These are phyloP conservation scores for Alternaria gansuensis DNA, from an alignment of 2,329 filamentous ascomycete genomes.

Conservation along the genomic window DNA sequence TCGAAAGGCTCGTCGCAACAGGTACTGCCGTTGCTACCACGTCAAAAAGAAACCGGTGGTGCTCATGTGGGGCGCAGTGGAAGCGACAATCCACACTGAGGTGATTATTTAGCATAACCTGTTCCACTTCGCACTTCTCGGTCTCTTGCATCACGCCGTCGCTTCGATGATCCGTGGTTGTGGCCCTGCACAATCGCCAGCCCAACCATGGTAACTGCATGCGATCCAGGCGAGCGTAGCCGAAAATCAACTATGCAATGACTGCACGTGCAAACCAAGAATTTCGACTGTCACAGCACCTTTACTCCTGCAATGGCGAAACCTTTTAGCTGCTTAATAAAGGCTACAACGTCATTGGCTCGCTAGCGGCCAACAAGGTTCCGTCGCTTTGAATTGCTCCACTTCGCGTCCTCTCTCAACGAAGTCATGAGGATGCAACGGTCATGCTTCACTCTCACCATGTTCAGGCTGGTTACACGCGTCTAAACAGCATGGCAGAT, in stretches of 20 bases:
- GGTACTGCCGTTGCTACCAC: conserved; percentile 52
- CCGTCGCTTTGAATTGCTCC: conserved; percentile 5
- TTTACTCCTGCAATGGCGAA: conserved; percentile 3
- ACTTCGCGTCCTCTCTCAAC: conserved; percentile 1
- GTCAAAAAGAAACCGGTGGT: conserved; percentile 60
- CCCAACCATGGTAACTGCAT: neutral
- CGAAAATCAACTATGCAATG: neutral
- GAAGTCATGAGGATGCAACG: neutral
- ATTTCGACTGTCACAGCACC: neutral
- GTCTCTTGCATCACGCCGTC: neutral
- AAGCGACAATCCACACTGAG: conserved; percentile 7
- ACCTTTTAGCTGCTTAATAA: conserved; percentile 30
- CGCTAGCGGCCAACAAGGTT: conserved; percentile 33
- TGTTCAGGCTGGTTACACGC: conserved; percentile 13
- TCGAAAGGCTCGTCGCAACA: conserved; percentile 56
- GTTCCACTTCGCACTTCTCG: neutral
- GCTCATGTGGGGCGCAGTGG: conserved; percentile 51
- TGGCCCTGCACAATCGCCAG: neutral
- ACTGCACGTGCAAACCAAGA: neutral
- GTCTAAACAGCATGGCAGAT: conserved; percentile 23
- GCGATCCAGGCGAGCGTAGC: neutral
- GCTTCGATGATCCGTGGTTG: neutral
- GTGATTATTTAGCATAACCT: neutral
- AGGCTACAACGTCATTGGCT: conserved; percentile 26
- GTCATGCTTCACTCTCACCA: neutral